Percentiles rank a stretch among this genome's conserved stretches.
These are phyloP conservation scores for Xerophyta viscosa DNA, from an alignment of 106 monocot genomes.

Conservation along the genomic window DNA sequence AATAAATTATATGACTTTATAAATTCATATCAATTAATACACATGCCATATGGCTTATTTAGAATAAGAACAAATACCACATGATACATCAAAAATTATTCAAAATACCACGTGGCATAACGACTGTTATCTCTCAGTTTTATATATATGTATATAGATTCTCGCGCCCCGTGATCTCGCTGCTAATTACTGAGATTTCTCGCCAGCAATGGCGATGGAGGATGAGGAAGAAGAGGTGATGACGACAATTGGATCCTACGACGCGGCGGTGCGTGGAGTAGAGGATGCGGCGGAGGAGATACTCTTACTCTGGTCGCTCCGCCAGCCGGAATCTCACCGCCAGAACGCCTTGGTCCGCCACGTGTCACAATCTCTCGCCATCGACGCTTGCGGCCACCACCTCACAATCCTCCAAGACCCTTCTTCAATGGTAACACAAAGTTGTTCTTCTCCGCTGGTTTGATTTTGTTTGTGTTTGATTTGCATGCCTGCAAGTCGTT, in stretches of 20 bases:
- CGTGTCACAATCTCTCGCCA: constrained; percentile 34
- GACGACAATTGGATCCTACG: constrained; percentile 38
- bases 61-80: no score
- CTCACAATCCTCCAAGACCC: constrained; percentile 78
- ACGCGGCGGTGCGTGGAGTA: constrained; percentile 21
- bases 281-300: constrained; percentile 61
- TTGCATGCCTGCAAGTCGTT: neutral
- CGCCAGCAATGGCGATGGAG: no score
- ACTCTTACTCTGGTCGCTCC: constrained; percentile 65
- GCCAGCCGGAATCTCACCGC: constrained; percentile 45
- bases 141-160: no score
- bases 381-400: constrained; percentile 73
- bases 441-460: no score
- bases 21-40: no score
- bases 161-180: no score
- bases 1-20: no score
- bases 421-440: constrained; percentile 83
- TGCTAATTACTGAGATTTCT: no score
- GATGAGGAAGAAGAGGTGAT: neutral
- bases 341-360: constrained; percentile 85
- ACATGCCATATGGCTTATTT: no score
- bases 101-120: no score
- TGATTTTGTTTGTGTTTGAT: neutral
- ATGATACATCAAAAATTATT: no score
- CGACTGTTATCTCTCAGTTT: no score